A percentile compares a stretch with the other conserved stretches of the same genome.
Evolutionary conservation across 352 stramenopile genomes (phyloP).

Genomic region (Phytophthora boehmeriae): DNA sequence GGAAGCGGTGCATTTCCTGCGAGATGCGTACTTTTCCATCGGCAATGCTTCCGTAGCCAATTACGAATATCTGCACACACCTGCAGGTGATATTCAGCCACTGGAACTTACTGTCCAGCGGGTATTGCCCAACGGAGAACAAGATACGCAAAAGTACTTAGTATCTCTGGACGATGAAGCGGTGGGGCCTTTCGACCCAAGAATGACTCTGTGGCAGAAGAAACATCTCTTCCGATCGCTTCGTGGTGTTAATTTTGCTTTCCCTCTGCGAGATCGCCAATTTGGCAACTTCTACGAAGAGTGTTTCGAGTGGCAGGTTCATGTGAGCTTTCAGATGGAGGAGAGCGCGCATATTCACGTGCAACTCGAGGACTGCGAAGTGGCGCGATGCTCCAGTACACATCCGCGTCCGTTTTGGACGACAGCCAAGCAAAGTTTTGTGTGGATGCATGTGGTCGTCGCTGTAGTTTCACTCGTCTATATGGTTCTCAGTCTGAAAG

Average conservation of each 20-base stretch:
- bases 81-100: constrained; percentile 33
- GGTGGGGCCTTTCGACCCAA: constrained; percentile 69
- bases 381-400: constrained; percentile 51
- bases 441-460: constrained; percentile 81
- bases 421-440: constrained; percentile 60
- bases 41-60: constrained; percentile 73
- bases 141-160: constrained; percentile 49
- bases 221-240: constrained; percentile 63
- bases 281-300: constrained; percentile 81
- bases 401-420: constrained; percentile 53
- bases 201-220: constrained; percentile 38
- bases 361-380: constrained; percentile 63
- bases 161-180: constrained; percentile 34
- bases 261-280: constrained; percentile 73
- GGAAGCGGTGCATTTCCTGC: constrained; percentile 63
- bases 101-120: constrained; percentile 47
- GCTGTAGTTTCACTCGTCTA: constrained; percentile 56
- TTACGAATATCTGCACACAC: constrained; percentile 68
- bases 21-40: constrained; percentile 82
- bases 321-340: constrained; percentile 53
- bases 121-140: constrained; percentile 33
- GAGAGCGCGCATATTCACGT: constrained; percentile 56
- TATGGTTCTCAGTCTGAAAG: constrained; percentile 61
- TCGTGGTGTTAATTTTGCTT: constrained; percentile 45
- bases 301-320: constrained; percentile 85